Evolutionary conservation across 805 yeast genomes (phyloP).

Genomic region (Candida ovalis): DNA sequence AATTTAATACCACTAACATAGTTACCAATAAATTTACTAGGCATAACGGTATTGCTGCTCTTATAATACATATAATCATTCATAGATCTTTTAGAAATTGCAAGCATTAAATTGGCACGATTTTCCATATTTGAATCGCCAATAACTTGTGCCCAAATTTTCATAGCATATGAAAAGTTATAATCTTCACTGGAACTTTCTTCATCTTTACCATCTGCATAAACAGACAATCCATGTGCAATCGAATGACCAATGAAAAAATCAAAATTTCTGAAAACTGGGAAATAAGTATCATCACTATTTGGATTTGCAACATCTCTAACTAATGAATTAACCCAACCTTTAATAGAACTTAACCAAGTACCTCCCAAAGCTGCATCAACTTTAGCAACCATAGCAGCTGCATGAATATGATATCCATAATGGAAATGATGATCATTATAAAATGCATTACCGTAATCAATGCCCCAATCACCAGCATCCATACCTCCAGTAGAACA

Average conservation of each 20-base stretch:
- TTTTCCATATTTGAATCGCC: slow-evolving; percentile 48
- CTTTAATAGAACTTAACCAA: slow-evolving; percentile 47
- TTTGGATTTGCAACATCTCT: slow-evolving; percentile 66
- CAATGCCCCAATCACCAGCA: slow-evolving; percentile 46
- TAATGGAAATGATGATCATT: slow-evolving; percentile 79
- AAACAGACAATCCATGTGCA: slow-evolving; percentile 58
- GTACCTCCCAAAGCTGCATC: slow-evolving; percentile 47
- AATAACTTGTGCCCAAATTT: slow-evolving; percentile 59
- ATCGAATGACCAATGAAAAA: slow-evolving; percentile 68
- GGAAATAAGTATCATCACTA: slow-evolving; percentile 46
- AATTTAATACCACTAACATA: slow-evolving; percentile 60
- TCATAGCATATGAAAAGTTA: slow-evolving; percentile 60
- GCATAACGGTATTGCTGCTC: slow-evolving; percentile 46
- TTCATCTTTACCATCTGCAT: slow-evolving; percentile 62
- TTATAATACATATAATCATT: slow-evolving; percentile 46
- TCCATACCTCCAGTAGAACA: slow-evolving; percentile 58
- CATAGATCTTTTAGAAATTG: slow-evolving; percentile 48
- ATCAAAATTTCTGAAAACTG: slow-evolving; percentile 58
- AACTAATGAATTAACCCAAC: slow-evolving; percentile 54
- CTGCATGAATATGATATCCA: slow-evolving; percentile 70
- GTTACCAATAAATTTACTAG: slow-evolving; percentile 44
- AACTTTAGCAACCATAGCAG: slow-evolving; percentile 56
- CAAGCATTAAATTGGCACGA: slow-evolving; percentile 55
- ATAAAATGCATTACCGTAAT: slow-evolving; percentile 69
- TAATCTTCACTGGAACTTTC: slow-evolving; percentile 67